These are phyloP conservation scores for Malassezia furfur DNA, from an alignment of 1,284 basidiomycete species.

Conservation along the genomic window DNA sequence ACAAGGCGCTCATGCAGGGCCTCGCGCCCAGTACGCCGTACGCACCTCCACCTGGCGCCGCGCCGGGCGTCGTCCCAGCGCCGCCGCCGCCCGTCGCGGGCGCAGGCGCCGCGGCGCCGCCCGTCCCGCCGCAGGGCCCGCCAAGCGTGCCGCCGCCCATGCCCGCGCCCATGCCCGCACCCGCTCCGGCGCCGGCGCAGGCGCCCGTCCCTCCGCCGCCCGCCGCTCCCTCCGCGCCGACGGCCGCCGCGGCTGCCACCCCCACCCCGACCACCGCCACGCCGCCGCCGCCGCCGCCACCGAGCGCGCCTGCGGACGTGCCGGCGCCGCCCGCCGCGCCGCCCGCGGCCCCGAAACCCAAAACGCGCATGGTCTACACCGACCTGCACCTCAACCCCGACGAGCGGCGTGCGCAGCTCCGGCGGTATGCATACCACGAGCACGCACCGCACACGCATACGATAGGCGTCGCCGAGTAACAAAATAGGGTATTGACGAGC, in stretches of 20 bases:
- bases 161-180: constrained; percentile 7
- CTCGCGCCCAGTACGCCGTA: constrained; percentile 50
- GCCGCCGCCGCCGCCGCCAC: constrained; percentile 14
- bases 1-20: constrained; percentile 82
- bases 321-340: background rate
- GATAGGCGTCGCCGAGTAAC: no score
- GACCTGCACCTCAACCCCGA: constrained; percentile 22
- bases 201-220: constrained; percentile 28
- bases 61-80: no score
- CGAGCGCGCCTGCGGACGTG: background rate
- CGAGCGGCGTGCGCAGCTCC: constrained; percentile 23
- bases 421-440: constrained; percentile 4
- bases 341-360: background rate
- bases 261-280: no score
- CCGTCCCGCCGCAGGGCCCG: constrained; percentile 24
- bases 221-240: no score
- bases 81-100: constrained; percentile 28
- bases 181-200: no score
- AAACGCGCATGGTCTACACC: constrained; percentile 23
- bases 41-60: background rate
- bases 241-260: no score
- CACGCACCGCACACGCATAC: background rate
- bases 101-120: constrained; percentile 22
- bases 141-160: background rate
- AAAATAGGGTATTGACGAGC: no score